Conservation (phyloP, 176 grass and related monocot species). For the Cymbopogon citratus region DNA sequence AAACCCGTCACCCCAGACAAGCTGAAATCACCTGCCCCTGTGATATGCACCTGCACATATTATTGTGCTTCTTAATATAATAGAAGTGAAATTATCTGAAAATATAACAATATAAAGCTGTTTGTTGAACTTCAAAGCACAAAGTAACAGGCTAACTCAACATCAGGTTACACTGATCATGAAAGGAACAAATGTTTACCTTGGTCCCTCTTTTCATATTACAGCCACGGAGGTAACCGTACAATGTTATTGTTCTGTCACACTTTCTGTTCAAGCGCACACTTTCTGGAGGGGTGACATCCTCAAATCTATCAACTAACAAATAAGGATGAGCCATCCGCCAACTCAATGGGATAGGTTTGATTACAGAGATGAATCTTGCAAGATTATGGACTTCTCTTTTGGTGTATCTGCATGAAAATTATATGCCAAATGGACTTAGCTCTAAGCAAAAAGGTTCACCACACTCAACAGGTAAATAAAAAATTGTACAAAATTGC, state of each 20-base stretch:
- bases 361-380: constrained; percentile 94
- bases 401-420: constrained; percentile 68
- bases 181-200: constrained; percentile 40
- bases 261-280: constrained; percentile 73
- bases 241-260: constrained; percentile 91
- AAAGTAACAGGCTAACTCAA: constrained; percentile 21
- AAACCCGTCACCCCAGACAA: constrained; percentile 73
- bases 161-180: constrained; percentile 6
- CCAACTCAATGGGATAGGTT: constrained; percentile 70
- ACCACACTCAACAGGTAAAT: not conserved
- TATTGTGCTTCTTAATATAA: constrained; percentile 14
- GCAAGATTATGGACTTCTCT: constrained; percentile 95
- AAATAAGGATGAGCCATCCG: constrained; percentile 90
- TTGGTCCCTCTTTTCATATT: constrained; percentile 94
- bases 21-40: constrained; percentile 87
- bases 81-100: not conserved
- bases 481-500: not conserved
- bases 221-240: constrained; percentile 95
- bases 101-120: not conserved
- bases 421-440: not conserved
- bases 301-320: constrained; percentile 90
- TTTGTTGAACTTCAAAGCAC: not conserved
- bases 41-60: constrained; percentile 79
- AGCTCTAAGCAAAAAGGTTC: not conserved
- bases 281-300: constrained; percentile 76